These are phyloP conservation scores for Magnaporthiopsis poae DNA, from an alignment of 2,329 filamentous ascomycete genomes.

Conservation along the genomic window DNA sequence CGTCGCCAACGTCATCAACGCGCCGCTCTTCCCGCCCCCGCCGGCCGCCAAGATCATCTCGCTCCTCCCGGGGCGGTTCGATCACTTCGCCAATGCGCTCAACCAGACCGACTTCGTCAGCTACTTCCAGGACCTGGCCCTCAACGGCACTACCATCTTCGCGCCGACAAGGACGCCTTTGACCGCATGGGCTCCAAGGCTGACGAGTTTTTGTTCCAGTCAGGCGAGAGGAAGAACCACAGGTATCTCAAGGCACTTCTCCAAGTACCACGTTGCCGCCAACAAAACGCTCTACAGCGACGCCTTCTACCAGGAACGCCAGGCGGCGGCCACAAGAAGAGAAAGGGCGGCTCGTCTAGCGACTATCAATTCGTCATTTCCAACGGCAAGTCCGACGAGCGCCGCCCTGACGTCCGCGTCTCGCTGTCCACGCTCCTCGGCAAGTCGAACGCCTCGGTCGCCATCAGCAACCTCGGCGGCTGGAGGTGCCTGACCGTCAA, in stretches of 20 bases:
- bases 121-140: constrained; percentile 43
- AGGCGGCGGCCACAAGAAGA: constrained; percentile 13
- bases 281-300: constrained; percentile 76
- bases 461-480: constrained; percentile 58
- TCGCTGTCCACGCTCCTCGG: constrained; percentile 65
- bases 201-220: constrained; percentile 78
- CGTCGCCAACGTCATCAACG: constrained; percentile 67
- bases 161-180: constrained; percentile 77
- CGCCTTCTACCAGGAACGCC: constrained; percentile 51
- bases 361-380: constrained; percentile 14
- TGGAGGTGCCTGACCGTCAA: constrained; percentile 68
- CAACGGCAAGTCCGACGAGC: constrained; percentile 24
- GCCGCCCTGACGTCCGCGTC: constrained; percentile 33
- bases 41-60: constrained; percentile 40
- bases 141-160: constrained; percentile 64
- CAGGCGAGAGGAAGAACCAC: constrained; percentile 50
- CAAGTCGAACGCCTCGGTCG: constrained; percentile 57
- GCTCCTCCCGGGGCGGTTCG: constrained; percentile 67
- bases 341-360: constrained; percentile 19
- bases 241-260: constrained; percentile 65
- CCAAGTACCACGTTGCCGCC: constrained; percentile 64
- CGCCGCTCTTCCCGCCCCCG: constrained; percentile 67
- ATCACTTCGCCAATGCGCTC: constrained; percentile 65
- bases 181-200: constrained; percentile 57
- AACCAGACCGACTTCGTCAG: constrained; percentile 62